phyloP scores from a whole-genome alignment of 2,329 filamentous ascomycete species.

The Colletotrichum sidae region DNA sequence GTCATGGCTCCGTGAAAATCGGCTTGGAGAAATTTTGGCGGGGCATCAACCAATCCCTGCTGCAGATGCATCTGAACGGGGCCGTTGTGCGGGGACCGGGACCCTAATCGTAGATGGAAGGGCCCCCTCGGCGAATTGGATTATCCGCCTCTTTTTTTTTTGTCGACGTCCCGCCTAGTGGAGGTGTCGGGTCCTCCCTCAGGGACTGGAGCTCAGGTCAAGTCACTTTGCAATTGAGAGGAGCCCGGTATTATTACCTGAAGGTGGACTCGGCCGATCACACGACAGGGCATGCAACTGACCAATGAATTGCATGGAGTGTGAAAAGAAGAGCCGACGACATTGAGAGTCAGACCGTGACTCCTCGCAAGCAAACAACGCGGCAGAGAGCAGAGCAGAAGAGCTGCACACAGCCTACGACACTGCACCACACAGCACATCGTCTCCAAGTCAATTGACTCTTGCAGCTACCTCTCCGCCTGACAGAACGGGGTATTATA shows the following conservation, averaged over 20 bases:
- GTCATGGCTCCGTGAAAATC: constrained; percentile 18
- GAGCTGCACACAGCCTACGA: too few relatives aligned
- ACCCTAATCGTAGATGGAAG: not conserved
- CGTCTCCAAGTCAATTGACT: constrained; percentile 3
- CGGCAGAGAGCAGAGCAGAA: not conserved
- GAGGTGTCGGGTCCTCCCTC: too few relatives aligned
- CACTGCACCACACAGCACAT: constrained; percentile 6
- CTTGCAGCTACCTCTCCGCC: constrained; percentile 2
- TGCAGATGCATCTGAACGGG: constrained; percentile 30
- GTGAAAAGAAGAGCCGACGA: constrained; percentile 16
- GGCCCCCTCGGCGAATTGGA: constrained; percentile 30
- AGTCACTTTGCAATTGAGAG: constrained; percentile 1
- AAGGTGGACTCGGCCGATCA: constrained; percentile 25
- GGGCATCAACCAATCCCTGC: constrained; percentile 37
- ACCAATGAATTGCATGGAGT: constrained; percentile 15
- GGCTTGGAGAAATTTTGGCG: constrained; percentile 39
- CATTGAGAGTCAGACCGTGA: constrained; percentile 15
- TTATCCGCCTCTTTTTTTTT: constrained; percentile 21
- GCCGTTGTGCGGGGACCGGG: not conserved
- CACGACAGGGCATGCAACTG: constrained; percentile 16
- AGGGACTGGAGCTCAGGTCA: not conserved
- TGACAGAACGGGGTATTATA: not conserved
- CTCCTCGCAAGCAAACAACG: not conserved
- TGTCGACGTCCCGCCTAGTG: not conserved
- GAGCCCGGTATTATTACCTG: constrained; percentile 13